Conservation (phyloP, 805 yeast species). For the Ogataea saltuana region DNA sequence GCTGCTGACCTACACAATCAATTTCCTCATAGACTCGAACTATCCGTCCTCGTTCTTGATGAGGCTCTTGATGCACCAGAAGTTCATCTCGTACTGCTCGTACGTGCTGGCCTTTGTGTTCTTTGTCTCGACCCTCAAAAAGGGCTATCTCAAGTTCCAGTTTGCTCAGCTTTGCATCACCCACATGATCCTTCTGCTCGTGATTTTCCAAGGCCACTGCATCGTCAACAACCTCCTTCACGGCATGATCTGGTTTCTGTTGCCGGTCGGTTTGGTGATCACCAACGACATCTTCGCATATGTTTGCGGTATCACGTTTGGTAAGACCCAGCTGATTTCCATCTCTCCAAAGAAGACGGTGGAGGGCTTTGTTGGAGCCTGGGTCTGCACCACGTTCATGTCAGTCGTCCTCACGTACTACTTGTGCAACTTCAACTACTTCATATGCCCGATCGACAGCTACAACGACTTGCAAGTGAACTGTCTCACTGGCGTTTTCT, state of each 20-base stretch:
- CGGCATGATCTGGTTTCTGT: constrained; percentile 91
- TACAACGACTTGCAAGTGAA: constrained; percentile 57
- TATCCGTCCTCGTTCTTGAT: constrained; percentile 31
- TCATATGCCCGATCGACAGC: constrained; percentile 80
- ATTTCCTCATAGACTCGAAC: constrained; percentile 31
- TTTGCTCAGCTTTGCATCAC: constrained; percentile 92
- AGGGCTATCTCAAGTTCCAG: constrained; percentile 87
- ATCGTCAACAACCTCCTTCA: constrained; percentile 85
- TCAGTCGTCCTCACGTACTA: constrained; percentile 66
- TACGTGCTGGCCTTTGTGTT: constrained; percentile 87
- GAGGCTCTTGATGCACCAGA: constrained; percentile 59
- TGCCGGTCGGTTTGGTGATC: constrained; percentile 90
- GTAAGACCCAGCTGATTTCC: constrained; percentile 85
- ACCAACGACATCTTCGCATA: constrained; percentile 96
- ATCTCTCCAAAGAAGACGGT: constrained; percentile 97
- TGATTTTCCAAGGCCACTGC: constrained; percentile 92
- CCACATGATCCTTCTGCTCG: constrained; percentile 87
- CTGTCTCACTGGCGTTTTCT: constrained; percentile 61
- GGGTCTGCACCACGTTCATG: constrained; percentile 86
- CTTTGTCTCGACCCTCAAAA: constrained; percentile 85
- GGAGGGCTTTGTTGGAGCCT: constrained; percentile 97
- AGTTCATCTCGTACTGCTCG: constrained; percentile 77
- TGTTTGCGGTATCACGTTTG: constrained; percentile 95
- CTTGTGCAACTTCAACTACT: constrained; percentile 64
- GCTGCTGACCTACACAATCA: constrained; percentile 55